Conservation (phyloP, 208 protist genomes). For the Novymonas esmeraldas region DNA sequence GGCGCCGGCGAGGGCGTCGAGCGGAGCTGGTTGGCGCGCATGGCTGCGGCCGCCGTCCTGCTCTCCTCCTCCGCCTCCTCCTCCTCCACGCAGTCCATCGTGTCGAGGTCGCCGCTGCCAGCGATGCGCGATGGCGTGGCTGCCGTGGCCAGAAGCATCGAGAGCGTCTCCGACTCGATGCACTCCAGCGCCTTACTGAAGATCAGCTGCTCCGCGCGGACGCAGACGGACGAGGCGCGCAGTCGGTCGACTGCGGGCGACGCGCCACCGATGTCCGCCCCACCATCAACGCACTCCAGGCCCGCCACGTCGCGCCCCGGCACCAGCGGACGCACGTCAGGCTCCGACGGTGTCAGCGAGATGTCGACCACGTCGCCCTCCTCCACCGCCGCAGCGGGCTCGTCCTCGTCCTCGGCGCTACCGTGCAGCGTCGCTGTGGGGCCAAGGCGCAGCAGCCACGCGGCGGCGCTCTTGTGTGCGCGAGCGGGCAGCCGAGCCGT, state of each 20-base stretch:
- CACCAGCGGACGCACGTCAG: too few relatives aligned
- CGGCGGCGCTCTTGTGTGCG: slow-evolving; percentile 16
- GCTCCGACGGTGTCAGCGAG: slow-evolving; percentile 21
- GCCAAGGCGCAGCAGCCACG: slow-evolving; percentile 20
- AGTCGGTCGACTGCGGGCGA: not conserved
- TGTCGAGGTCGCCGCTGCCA: slow-evolving; percentile 1
- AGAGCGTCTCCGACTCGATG: slow-evolving; percentile 30
- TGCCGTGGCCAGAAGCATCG: slow-evolving; percentile 17
- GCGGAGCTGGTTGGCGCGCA: not conserved
- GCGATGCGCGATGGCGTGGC: not conserved
- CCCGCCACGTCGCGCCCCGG: too few relatives aligned
- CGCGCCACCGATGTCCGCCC: too few relatives aligned
- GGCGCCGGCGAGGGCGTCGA: not conserved
- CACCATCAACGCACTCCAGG: too few relatives aligned
- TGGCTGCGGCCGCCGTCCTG: not conserved
- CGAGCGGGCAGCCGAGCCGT: slow-evolving; percentile 25
- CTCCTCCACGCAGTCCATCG: slow-evolving; percentile 25
- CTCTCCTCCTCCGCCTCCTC: slow-evolving; percentile 7
- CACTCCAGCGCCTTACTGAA: slow-evolving; percentile 28
- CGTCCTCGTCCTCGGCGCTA: slow-evolving; percentile 2
- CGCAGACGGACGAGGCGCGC: slow-evolving; percentile 18
- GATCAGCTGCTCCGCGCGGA: slow-evolving; percentile 30
- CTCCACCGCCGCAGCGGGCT: not conserved
- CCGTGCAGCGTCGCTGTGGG: not conserved
- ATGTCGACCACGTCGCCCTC: not conserved